Base-by-base conservation (phyloP, 352 stramenopile species). In the Globisporangium echinulatum region DNA sequence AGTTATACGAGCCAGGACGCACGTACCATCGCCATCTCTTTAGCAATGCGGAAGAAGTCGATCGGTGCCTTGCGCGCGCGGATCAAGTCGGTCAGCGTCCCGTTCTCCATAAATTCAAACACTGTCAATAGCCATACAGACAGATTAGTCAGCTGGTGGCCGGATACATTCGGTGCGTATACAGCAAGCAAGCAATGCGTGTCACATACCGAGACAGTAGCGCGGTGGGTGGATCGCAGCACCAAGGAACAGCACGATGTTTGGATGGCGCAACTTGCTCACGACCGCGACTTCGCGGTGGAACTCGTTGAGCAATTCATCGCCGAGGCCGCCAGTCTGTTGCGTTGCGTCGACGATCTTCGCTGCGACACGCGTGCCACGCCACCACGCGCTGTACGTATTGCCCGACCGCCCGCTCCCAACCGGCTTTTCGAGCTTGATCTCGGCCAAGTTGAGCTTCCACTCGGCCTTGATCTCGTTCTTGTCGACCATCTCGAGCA, bases 91-190 rank as follows among this genome's bases (percentile, higher is more conserved):
- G 82, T 91, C 49, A 94, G 65, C 13, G 82, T 90, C n/a, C 82
- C 85, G 52, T 90, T 92, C 56, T 90, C 74, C 85, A 94, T 94
- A 49, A 88, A 94, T 65, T 94, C 82, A 63, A 94, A 94, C 50
- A 92, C 82, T 90, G 61, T 48, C 19, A 17, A 51, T 13, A 39
- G 48, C 47, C 54, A 58, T 14, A 46, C 36, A 40, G 37, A 19
- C 7, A 1, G 36, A 3, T 9, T 40, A 7, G 49, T 38, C 48
- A 54, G 25, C 25, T 36, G 11, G 17, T 4, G 25, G 47, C 15
- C 9, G 17, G 2, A 33, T 33, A 33, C 25, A 33, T 33, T 33
- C 25, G 25, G 25, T 3, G 25, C 25, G 0, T 33, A 33, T 33
- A 52, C 17, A 52, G 10, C 17, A 19, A 52, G 8, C 14, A 50